A percentile compares a stretch with the other conserved stretches of the same genome.
Conservation (phyloP, 164 flowering plant genomes). For the Aristolochia contorta region DNA sequence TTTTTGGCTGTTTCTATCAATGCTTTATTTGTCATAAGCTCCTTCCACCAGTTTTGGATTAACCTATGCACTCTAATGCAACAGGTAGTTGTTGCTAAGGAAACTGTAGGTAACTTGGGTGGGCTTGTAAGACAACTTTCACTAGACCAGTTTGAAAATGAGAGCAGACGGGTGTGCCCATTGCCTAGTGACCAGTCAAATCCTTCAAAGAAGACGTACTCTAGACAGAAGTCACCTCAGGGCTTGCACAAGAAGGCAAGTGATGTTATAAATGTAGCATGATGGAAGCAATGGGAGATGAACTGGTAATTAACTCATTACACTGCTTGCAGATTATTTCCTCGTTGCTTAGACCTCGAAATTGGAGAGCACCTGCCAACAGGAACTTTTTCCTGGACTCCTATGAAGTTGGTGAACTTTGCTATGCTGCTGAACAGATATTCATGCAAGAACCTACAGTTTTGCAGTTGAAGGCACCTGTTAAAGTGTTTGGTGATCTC, state of each 20-base stretch:
- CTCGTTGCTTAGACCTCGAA: slow-evolving; percentile 73
- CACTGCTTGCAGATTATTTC: slow-evolving; percentile 62
- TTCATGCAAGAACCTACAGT: slow-evolving; percentile 95
- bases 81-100: slow-evolving; percentile 98
- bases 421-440: slow-evolving; percentile 96
- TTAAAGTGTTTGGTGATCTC: slow-evolving; percentile 97
- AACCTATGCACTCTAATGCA: slow-evolving; percentile 6
- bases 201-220: slow-evolving; percentile 48
- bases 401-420: slow-evolving; percentile 97
- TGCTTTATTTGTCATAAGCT: no score
- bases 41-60: no score
- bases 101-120: slow-evolving; percentile 83
- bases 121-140: slow-evolving; percentile 95
- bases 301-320: slow-evolving; percentile 1
- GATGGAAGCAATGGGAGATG: background rate
- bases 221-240: slow-evolving; percentile 80
- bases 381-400: slow-evolving; percentile 89
- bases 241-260: slow-evolving; percentile 92
- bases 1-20: no score
- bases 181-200: slow-evolving; percentile 44
- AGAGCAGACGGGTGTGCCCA: slow-evolving; percentile 87
- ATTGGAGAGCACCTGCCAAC: slow-evolving; percentile 87
- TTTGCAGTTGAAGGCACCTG: slow-evolving; percentile 92
- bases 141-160: slow-evolving; percentile 97
- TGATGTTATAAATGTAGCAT: background rate